These are phyloP conservation scores for Coniferiporia sulphurascens DNA, from an alignment of 1,284 basidiomycete species.

Conservation along the genomic window DNA sequence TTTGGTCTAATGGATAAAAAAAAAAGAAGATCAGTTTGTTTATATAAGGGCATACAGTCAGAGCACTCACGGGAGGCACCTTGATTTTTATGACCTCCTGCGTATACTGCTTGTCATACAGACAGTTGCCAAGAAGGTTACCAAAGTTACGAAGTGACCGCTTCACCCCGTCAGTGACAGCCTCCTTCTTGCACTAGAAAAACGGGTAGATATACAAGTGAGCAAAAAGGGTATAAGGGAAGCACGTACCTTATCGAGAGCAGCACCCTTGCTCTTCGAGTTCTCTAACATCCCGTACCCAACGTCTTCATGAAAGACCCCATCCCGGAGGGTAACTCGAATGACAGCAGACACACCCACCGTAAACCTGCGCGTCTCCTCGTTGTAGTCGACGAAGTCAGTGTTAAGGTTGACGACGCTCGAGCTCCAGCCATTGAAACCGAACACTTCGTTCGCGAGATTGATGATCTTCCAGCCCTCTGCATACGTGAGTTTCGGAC, in stretches of 20 bases:
- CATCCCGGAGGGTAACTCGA: slow-evolving; percentile 84
- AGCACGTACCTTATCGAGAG: slow-evolving; percentile 82
- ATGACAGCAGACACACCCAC: slow-evolving; percentile 85
- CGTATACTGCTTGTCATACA: slow-evolving; percentile 90
- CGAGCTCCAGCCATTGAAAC: slow-evolving; percentile 97
- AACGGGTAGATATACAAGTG: not conserved
- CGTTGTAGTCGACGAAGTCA: slow-evolving; percentile 67
- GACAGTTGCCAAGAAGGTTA: slow-evolving; percentile 90
- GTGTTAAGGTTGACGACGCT: slow-evolving; percentile 75
- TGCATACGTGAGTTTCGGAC: slow-evolving; percentile 86
- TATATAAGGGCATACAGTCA: slow-evolving; percentile 9
- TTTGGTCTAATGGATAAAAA: slow-evolving; percentile 54
- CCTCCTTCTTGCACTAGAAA: slow-evolving; percentile 91
- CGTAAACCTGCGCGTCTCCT: slow-evolving; percentile 62
- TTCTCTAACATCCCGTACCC: slow-evolving; percentile 91
- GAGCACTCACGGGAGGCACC: slow-evolving; percentile 63
- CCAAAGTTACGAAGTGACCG: slow-evolving; percentile 90
- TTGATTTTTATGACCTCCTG: slow-evolving; percentile 85
- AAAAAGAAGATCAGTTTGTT: not conserved
- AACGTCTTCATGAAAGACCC: slow-evolving; percentile 88
- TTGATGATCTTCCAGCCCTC: slow-evolving; percentile 98
- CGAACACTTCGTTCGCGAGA: slow-evolving; percentile 97
- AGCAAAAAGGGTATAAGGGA: slow-evolving; percentile 4
- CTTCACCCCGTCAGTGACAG: slow-evolving; percentile 93
- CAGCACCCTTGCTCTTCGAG: slow-evolving; percentile 76